Conservation (phyloP, 2,329 filamentous ascomycete genomes). For the Cryoendolithus antarcticus region DNA sequence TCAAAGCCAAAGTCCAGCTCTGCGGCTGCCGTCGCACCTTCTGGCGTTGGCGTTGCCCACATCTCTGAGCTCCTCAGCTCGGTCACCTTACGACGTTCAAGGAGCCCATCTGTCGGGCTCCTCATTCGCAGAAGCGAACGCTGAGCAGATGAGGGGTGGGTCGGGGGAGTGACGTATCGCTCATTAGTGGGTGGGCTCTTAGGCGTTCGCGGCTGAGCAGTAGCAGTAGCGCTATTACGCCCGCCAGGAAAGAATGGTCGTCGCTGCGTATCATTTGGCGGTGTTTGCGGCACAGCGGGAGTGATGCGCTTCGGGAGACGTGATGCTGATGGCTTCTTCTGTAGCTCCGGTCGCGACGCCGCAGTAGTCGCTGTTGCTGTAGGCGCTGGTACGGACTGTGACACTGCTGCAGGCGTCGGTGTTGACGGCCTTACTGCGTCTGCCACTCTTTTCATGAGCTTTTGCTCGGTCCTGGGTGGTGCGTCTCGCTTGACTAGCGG, state of each 20-base stretch:
- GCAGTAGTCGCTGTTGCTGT: neutral
- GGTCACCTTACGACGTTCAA: conserved; percentile 3
- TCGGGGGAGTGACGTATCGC: conserved; percentile 7
- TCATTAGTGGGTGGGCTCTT: conserved; percentile 5
- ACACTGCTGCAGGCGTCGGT: neutral
- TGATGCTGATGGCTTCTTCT: conserved; percentile 4
- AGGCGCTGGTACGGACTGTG: neutral
- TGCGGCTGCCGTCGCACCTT: conserved; percentile 1
- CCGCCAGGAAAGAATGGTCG: conserved; percentile 12
- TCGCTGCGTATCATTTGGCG: conserved; percentile 11
- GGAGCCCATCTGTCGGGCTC: conserved; percentile 13
- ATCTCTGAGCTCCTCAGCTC: conserved; percentile 5
- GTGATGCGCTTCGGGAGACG: conserved; percentile 2
- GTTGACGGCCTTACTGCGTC: neutral
- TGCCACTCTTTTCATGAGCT: neutral
- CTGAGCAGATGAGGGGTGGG: conserved; percentile 5
- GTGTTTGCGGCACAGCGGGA: conserved; percentile 11
- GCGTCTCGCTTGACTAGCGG: conserved; percentile 5
- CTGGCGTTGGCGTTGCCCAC: conserved; percentile 6
- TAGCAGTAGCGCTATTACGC: conserved; percentile 10
- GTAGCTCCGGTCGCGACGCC: neutral
- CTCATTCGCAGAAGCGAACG: conserved; percentile 13
- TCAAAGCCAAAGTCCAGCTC: conserved; percentile 10
- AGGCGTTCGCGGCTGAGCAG: conserved; percentile 10
- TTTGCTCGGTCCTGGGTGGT: conserved; percentile 1